Evolutionary conservation across 192 early-diverging fungal genomes (phyloP).

Genomic region (Allomyces macrogynus): DNA sequence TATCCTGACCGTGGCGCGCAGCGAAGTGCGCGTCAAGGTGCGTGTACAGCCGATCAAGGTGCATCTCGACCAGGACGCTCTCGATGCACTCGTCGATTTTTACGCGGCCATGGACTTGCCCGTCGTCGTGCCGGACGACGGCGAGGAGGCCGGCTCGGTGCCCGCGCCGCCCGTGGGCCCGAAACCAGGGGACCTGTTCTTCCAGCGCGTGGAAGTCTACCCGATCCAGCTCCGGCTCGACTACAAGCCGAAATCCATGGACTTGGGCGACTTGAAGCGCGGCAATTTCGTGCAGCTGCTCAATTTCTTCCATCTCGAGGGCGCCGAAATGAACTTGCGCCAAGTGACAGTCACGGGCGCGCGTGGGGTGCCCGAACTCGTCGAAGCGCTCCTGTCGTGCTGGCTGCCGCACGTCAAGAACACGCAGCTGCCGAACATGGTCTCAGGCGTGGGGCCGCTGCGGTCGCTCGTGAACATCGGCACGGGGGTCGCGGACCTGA

Average conservation of each 20-base stretch:
- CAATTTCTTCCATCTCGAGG: constrained; percentile 84
- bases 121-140: neutral
- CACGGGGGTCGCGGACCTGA: constrained; percentile 72
- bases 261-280: constrained; percentile 42
- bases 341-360: constrained; percentile 59
- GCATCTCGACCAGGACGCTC: constrained; percentile 83
- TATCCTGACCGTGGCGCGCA: neutral
- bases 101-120: constrained; percentile 16
- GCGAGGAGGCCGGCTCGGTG: neutral
- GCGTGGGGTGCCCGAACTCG: constrained; percentile 40
- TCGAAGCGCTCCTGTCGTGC: constrained; percentile 37
- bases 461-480: constrained; percentile 77
- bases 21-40: constrained; percentile 22
- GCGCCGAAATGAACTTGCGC: constrained; percentile 68
- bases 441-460: constrained; percentile 74
- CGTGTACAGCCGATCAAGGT: constrained; percentile 59
- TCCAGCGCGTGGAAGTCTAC: constrained; percentile 41
- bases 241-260: constrained; percentile 90
- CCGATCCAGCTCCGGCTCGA: constrained; percentile 74
- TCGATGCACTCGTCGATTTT: constrained; percentile 61
- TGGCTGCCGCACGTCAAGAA: constrained; percentile 89
- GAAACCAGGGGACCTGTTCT: constrained; percentile 6
- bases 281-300: constrained; percentile 65
- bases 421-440: constrained; percentile 74
- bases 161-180: neutral